Percentiles rank a stretch among this genome's conserved stretches.
Conservation (phyloP, 192 early-diverging fungal species). For the Chytriomyces confervae region DNA sequence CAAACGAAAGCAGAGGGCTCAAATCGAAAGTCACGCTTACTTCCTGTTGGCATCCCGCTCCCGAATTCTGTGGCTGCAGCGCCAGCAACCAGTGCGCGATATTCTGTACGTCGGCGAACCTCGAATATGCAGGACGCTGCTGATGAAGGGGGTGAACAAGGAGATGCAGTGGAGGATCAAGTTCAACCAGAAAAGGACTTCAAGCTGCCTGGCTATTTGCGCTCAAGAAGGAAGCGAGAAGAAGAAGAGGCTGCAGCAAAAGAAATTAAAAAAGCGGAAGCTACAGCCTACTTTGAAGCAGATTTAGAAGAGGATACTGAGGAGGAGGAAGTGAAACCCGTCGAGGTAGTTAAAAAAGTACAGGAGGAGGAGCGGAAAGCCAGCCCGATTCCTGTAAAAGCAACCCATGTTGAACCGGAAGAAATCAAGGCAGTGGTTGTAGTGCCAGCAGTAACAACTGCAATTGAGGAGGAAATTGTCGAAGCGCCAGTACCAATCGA, state of each 20-base stretch:
- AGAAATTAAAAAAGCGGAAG: background rate
- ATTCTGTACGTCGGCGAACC: background rate
- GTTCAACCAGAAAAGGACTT: background rate
- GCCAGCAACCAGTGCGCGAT: background rate
- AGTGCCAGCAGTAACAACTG: background rate
- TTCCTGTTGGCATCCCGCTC: background rate
- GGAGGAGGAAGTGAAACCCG: background rate
- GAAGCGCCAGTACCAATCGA: too few relatives aligned
- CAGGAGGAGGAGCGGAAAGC: background rate
- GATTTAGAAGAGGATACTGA: slow-evolving; percentile 5
- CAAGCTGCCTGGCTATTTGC: slow-evolving; percentile 9
- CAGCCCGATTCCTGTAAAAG: background rate
- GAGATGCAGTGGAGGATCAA: background rate
- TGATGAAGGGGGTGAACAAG: background rate
- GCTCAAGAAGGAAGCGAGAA: slow-evolving; percentile 16
- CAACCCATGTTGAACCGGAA: background rate
- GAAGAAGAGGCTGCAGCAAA: too few relatives aligned
- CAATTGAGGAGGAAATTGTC: too few relatives aligned
- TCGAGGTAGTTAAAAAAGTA: background rate
- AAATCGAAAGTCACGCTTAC: background rate
- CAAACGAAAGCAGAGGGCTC: background rate
- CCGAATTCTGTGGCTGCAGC: slow-evolving; percentile 32
- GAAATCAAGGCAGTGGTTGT: background rate
- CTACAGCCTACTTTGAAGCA: background rate
- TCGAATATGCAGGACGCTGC: background rate